A percentile compares a stretch with the other conserved stretches of the same genome.
These are phyloP conservation scores for Pseudocercospora fuligena DNA, from an alignment of 2,329 filamentous ascomycete species.

Conservation along the genomic window DNA sequence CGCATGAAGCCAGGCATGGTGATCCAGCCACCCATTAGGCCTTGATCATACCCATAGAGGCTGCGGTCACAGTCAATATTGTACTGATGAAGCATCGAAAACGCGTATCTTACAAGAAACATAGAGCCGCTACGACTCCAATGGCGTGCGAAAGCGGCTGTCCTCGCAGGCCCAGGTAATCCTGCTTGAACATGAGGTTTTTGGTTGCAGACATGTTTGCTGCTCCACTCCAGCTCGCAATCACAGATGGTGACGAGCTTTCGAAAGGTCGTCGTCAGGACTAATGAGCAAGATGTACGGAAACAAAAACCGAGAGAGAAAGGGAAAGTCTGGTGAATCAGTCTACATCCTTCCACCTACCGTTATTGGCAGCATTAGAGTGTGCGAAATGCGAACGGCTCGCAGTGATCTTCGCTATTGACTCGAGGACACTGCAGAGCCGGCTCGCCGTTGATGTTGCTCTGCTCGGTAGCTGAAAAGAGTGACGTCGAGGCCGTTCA, in stretches of 20 bases:
- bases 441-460: background rate
- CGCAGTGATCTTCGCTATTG: constrained; percentile 5
- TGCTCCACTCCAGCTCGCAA: background rate
- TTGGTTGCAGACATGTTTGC: background rate
- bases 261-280: background rate
- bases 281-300: constrained; percentile 2
- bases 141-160: constrained; percentile 25
- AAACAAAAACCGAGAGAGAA: background rate
- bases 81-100: background rate
- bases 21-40: constrained; percentile 57
- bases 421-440: constrained; percentile 1
- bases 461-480: background rate
- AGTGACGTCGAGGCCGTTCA: constrained; percentile 3
- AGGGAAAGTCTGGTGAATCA: background rate
- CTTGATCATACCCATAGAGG: constrained; percentile 25
- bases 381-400: background rate
- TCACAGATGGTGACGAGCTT: background rate
- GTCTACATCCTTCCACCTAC: background rate
- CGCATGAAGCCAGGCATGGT: constrained; percentile 67
- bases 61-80: background rate
- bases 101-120: constrained; percentile 18
- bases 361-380: background rate
- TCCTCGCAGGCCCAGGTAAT: constrained; percentile 27
- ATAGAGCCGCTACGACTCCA: constrained; percentile 24
- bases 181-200: constrained; percentile 19